Base-by-base conservation (phyloP, 257 asterid species). In the Salvia miltiorrhiza region DNA sequence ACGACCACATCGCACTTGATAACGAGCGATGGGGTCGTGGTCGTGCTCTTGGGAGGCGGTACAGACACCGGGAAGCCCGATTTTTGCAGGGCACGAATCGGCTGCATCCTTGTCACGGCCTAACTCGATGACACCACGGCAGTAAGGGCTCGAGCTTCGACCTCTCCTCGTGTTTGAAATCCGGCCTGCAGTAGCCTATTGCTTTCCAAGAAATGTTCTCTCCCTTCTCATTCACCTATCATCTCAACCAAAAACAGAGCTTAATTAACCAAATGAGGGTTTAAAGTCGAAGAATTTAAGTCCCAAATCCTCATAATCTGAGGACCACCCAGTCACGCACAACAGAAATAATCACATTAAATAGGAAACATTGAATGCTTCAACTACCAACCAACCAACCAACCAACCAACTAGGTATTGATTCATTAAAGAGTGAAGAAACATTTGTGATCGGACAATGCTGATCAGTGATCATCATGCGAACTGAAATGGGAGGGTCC, bases 171-270 rank as follows among this genome's bases (percentile, higher is more conserved):
- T 76, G 73, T 65, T n/a, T 7, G 20, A 26, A 17, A 28, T 28
- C 80, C 7, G 96, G 93, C 74, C 96, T 90, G 52, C 71, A 11
- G 47, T 92, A 92, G 70, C 90, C 98, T 60, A 92, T 80, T 40
- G 98, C 98, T 70, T 85, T 78, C 98, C 98, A 92, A 2, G 96
- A 76, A 9, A 63, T 14, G 72, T 89, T 92, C 64, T 87, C 89
- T 9, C 57, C 33, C 12, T 79, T 78, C 49, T 92, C 96, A 65
- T 89, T 75, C 72, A 88, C 76, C 76, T 76, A 53, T 16, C 33
- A 53, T 23, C 37, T 53, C 33, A 53, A 55, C 21, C 11, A 55
- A 13, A 30, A 26, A 13, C 61, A 26, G 61, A 55, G 21, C 21
- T 5, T 13, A 26, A 44, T 26, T n/a, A 45, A 24, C 69, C 40